Evolutionary conservation across 176 grass and related monocot genomes (phyloP), one percentile per base, ranked within the genome.

Genomic region (Phyllostachys edulis): DNA sequence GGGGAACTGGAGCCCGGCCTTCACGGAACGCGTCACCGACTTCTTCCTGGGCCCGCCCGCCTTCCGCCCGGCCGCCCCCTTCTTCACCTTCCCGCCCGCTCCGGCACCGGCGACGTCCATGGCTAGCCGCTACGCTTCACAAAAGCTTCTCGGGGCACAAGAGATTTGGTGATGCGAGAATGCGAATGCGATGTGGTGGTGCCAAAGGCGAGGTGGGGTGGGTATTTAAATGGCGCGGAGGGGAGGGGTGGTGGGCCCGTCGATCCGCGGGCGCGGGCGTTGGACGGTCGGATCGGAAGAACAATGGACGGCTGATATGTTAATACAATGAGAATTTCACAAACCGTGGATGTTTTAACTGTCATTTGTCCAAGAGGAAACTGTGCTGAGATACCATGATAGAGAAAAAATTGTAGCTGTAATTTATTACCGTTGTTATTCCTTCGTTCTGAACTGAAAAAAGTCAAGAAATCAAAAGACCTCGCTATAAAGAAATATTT

Each of bases 1-100:
- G 50, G 92, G 92, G 80, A 94, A 94, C 87, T 94, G 92, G 17
- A 94, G 92, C 11, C 89, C 89, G 23, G 92, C 92, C 81, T 94
- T 94, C 29, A 89, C 92, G 39, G 92, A 94, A 0, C 87, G n/a
- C 18, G 91, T 14, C 46, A 93, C 88, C 1, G 88, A 29, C 81
- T 87, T 93, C 85, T 87, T 90, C 91, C 73, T 90, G 4, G 88
- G 88, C 2, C 91, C 91, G 2, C 91, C 85, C 0, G 59, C 67
- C 71, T 87, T 90, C 73, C 91, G 67, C 55, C 91, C 88, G 2
- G 16, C 88, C 3, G 85, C 88, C 11, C 67, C 91, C 77, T 88
- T 93, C 91, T 93, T 93, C 23, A 18, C 34, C 88, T 93, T 93
- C 4, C 81, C 81, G 0, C 13, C 80, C 1, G 76, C 81, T 63